These are phyloP conservation scores for Talaromyces nanjingensis DNA, from an alignment of 495 filamentous ascomycete genomes.

Conservation along the genomic window DNA sequence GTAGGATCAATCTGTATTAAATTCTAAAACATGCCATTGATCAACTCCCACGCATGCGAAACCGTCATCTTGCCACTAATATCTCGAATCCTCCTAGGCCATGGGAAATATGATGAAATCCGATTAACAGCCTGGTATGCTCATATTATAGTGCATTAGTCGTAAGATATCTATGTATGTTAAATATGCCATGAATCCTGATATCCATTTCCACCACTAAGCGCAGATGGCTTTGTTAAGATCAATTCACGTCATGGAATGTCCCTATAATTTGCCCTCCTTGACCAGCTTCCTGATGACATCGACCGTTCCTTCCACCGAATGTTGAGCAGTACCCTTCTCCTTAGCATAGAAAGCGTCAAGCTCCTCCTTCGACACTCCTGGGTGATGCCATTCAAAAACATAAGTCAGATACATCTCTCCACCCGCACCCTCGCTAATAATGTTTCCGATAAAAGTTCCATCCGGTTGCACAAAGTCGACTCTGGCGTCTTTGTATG, in stretches of 20 bases:
- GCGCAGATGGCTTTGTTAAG: no score
- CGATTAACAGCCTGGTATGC: no score
- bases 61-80: no score
- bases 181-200: no score
- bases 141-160: no score
- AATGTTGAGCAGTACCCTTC: constrained; percentile 20
- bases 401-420: constrained; percentile 48
- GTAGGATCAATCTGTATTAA: no score
- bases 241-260: neutral
- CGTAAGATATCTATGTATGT: no score
- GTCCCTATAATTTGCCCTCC: constrained; percentile 20
- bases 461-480: constrained; percentile 30
- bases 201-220: no score
- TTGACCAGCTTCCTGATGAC: constrained; percentile 26
- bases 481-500: constrained; percentile 19
- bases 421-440: constrained; percentile 36
- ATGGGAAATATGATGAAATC: no score
- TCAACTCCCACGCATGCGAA: no score
- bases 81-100: no score
- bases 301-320: constrained; percentile 30
- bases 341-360: constrained; percentile 22
- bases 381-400: constrained; percentile 43
- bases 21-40: no score
- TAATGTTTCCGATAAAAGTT: constrained; percentile 38
- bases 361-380: constrained; percentile 25